These are phyloP conservation scores for Basidiobolus meristosporus DNA, from an alignment of 371 early-diverging fungal genomes.

Conservation along the genomic window DNA sequence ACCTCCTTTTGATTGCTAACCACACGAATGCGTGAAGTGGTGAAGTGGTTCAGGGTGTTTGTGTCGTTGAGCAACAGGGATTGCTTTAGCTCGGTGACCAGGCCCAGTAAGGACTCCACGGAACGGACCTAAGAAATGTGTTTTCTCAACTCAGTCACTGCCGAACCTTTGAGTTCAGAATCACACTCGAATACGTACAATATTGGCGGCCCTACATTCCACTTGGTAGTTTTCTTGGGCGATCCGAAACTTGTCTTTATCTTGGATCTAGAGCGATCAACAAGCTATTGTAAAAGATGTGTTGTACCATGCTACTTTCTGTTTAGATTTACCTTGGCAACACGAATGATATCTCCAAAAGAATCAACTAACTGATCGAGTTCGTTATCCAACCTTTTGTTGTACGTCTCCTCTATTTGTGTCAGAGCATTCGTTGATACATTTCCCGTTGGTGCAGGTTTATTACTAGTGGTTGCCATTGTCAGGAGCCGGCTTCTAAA, in stretches of 20 bases:
- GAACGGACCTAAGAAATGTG: constrained; percentile 25
- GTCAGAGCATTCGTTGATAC: too few species aligned
- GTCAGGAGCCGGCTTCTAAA: too few species aligned
- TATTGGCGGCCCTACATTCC: constrained; percentile 46
- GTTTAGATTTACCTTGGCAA: constrained; percentile 33
- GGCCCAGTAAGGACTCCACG: constrained; percentile 33
- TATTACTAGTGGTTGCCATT: too few species aligned
- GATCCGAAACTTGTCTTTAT: constrained; percentile 47
- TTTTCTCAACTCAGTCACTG: too few species aligned
- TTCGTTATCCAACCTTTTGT: constrained; percentile 37
- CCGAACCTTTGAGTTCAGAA: too few species aligned
- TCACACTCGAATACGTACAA: too few species aligned
- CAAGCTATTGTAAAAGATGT: constrained; percentile 7
- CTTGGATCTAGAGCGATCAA: constrained; percentile 13
- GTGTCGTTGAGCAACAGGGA: constrained; percentile 44
- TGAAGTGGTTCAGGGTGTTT: constrained; percentile 27
- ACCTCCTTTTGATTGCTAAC: too few species aligned
- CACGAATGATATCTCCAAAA: constrained; percentile 35
- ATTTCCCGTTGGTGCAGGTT: too few species aligned
- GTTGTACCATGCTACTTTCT: background rate
- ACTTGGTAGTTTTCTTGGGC: constrained; percentile 54
- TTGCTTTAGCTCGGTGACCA: constrained; percentile 46
- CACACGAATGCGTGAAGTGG: too few species aligned
- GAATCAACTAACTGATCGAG: constrained; percentile 32
- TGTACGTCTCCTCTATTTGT: constrained; percentile 36